Conservation (phyloP, 2,329 filamentous ascomycete genomes). For the Pseudocercospora crystallina region DNA sequence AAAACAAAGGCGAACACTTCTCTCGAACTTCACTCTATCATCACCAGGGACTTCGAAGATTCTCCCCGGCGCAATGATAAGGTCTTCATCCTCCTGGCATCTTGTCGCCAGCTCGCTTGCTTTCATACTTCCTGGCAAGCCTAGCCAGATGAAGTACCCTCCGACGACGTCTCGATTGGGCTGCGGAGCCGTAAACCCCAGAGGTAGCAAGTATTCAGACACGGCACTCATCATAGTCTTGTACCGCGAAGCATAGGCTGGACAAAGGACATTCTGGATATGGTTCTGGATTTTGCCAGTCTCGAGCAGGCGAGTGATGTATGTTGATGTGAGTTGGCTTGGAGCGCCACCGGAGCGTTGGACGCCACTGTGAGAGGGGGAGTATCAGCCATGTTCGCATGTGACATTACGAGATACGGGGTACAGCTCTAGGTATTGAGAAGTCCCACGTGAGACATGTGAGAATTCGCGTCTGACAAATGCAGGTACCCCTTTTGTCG, state of each 20-base stretch:
- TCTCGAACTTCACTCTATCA: conserved; percentile 55
- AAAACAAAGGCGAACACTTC: conserved; percentile 66
- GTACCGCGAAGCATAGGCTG: conserved; percentile 57
- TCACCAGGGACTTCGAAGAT: conserved; percentile 62
- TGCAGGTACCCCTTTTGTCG: too few relatives aligned
- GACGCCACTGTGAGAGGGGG: conserved; percentile 42
- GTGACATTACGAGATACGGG: conserved; percentile 1
- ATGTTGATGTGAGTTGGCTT: conserved; percentile 59
- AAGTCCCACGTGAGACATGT: too few relatives aligned
- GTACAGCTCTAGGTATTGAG: too few relatives aligned
- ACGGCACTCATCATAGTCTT: conserved; percentile 60
- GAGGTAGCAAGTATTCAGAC: conserved; percentile 57
- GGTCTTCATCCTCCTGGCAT: conserved; percentile 61
- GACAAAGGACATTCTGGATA: conserved; percentile 54
- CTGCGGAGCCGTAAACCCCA: conserved; percentile 57
- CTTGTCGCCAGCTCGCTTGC: conserved; percentile 57
- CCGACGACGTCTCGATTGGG: conserved; percentile 58
- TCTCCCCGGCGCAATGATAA: conserved; percentile 67
- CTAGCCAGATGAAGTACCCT: conserved; percentile 85
- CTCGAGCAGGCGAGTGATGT: conserved; percentile 55
- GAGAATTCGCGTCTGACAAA: too few relatives aligned
- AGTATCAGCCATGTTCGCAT: conserved; percentile 11
- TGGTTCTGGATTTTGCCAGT: conserved; percentile 54
- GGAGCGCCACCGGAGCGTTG: conserved; percentile 60
- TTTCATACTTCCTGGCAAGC: conserved; percentile 56